phyloP scores from a whole-genome alignment of 768 basidiomycete species.

The Tylopilus vinaceipallidus region DNA sequence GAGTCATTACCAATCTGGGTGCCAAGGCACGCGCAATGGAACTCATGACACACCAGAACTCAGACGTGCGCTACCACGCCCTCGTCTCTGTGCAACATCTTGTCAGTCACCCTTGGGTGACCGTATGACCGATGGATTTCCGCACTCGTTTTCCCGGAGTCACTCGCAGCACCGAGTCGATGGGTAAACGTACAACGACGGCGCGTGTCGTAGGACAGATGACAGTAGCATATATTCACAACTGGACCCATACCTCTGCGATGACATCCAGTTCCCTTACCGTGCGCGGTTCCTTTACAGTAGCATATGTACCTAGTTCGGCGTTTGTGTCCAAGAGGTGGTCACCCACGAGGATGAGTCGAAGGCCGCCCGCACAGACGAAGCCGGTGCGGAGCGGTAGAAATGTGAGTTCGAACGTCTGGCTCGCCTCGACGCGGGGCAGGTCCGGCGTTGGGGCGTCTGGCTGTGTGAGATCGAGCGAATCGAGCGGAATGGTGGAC shows the following conservation, averaged over 20 bases:
- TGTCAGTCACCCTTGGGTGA: conserved; percentile 85
- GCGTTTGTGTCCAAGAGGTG: conserved; percentile 39
- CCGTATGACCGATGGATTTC: conserved; percentile 30
- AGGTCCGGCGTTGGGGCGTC: conserved; percentile 3
- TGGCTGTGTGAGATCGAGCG: conserved; percentile 35
- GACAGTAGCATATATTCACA: conserved; percentile 22
- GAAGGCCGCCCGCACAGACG: conserved; percentile 62
- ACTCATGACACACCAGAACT: conserved; percentile 84
- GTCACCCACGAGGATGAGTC: conserved; percentile 66
- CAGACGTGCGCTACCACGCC: conserved; percentile 91
- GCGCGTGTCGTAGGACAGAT: conserved; percentile 10
- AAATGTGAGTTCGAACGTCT: conserved; percentile 65
- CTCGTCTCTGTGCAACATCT: conserved; percentile 87
- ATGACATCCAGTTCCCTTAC: conserved; percentile 73
- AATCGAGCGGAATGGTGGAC: conserved; percentile 47
- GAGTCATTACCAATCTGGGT: conserved; percentile 78
- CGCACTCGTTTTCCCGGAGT: background rate
- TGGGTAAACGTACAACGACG: conserved; percentile 3
- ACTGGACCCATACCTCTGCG: conserved; percentile 65
- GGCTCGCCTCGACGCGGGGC: conserved; percentile 39
- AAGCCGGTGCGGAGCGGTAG: conserved; percentile 60
- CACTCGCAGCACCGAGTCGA: background rate
- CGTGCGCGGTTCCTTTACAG: conserved; percentile 39
- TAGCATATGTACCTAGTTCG: conserved; percentile 20
- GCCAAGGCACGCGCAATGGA: conserved; percentile 89